Evolutionary conservation across 441 rosid species (phyloP).

Genomic region (Adansonia rubrostipa): DNA sequence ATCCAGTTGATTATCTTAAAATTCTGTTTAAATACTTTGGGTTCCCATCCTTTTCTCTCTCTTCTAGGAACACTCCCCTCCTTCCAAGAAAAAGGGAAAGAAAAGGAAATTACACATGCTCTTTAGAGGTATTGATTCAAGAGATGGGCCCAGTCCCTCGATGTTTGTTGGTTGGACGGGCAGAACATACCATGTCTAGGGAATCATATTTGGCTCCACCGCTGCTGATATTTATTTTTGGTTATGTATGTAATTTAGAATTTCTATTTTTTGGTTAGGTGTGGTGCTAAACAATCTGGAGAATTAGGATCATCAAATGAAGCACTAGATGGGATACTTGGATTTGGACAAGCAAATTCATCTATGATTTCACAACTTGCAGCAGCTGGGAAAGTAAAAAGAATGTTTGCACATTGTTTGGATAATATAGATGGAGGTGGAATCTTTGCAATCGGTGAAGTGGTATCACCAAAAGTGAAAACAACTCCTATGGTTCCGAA

Average conservation of each 20-base stretch:
- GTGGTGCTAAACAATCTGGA: conserved; percentile 86
- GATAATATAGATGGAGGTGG: conserved; percentile 83
- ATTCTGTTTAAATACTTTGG: neutral
- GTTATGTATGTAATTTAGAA: neutral
- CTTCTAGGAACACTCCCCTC: neutral
- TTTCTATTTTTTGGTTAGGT: conserved; percentile 44
- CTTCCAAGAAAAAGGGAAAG: neutral
- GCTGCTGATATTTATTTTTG: conserved; percentile 19
- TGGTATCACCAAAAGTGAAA: conserved; percentile 74
- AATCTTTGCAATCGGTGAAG: conserved; percentile 83
- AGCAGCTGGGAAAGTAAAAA: conserved; percentile 71
- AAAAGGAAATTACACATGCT: neutral
- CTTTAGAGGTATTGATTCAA: neutral
- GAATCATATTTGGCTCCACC: conserved; percentile 15
- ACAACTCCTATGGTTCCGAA: conserved; percentile 81
- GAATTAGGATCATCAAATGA: conserved; percentile 61
- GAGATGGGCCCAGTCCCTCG: neutral
- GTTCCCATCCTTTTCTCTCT: neutral
- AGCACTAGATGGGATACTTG: conserved; percentile 89
- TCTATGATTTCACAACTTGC: conserved; percentile 88
- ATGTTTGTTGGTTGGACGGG: neutral
- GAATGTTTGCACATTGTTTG: conserved; percentile 83
- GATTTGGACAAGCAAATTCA: conserved; percentile 92
- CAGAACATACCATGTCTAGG: neutral
- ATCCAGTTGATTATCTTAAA: conserved; percentile 1